Evolutionary conservation across 257 asterid genomes (phyloP).

Genomic region (Scutellaria galericulata): DNA sequence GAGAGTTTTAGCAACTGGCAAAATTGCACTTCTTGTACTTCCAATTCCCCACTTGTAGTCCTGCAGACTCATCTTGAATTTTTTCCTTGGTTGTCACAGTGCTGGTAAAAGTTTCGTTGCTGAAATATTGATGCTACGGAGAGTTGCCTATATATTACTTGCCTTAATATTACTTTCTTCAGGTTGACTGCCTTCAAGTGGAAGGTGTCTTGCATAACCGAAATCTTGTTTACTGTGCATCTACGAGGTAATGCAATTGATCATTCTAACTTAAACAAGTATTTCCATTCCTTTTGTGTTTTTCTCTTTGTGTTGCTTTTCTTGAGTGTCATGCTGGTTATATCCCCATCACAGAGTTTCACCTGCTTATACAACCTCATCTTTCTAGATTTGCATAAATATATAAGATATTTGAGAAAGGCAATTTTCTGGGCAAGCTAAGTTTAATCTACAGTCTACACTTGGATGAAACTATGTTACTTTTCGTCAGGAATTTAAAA

Average conservation of each 20-base stretch:
- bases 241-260: slow-evolving; percentile 72
- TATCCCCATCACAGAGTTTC: slow-evolving; percentile 17
- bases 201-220: slow-evolving; percentile 92
- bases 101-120: too few species aligned
- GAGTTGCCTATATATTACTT: too few species aligned
- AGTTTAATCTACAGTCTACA: not conserved
- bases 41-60: too few species aligned
- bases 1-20: too few species aligned
- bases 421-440: not conserved
- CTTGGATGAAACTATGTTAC: not conserved
- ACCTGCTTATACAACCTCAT: not conserved
- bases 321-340: slow-evolving; percentile 2
- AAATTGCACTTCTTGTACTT: too few species aligned
- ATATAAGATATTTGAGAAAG: not conserved
- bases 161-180: slow-evolving; percentile 33
- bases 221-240: slow-evolving; percentile 95
- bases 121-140: slow-evolving; percentile 89
- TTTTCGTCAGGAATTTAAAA: too few species aligned
- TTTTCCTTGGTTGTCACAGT: too few species aligned
- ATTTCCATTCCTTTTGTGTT: slow-evolving; percentile 1
- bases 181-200: slow-evolving; percentile 98
- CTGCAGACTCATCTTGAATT: too few species aligned
- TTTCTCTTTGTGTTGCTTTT: not conserved
- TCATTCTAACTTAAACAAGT: slow-evolving; percentile 5
- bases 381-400: slow-evolving; percentile 10